Evolutionary conservation across 805 yeast genomes (phyloP).

Genomic region (Wickerhamomyces subpelliculosus): DNA sequence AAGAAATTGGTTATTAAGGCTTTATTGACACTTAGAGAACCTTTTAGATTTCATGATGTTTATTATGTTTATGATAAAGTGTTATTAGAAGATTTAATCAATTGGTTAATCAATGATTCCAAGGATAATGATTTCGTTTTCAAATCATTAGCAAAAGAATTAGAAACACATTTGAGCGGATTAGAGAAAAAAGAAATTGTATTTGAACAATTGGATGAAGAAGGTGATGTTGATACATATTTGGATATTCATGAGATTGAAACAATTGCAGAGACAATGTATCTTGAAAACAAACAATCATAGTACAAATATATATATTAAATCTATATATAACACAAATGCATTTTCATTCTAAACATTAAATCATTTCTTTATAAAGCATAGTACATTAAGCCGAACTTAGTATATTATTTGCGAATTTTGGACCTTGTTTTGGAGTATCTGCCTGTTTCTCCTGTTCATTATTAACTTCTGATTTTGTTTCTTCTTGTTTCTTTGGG

Average conservation of each 20-base stretch:
- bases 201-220: slow-evolving; percentile 45
- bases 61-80: slow-evolving; percentile 80
- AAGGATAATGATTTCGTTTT: slow-evolving; percentile 52
- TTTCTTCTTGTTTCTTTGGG: neutral
- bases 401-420: slow-evolving; percentile 19
- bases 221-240: slow-evolving; percentile 32
- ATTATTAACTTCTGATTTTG: neutral
- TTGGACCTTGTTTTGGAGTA: slow-evolving; percentile 15
- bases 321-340: neutral
- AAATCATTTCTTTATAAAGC: too few species aligned
- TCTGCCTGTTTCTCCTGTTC: neutral
- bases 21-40: slow-evolving; percentile 55
- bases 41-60: slow-evolving; percentile 76
- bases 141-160: slow-evolving; percentile 60
- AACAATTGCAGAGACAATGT: slow-evolving; percentile 46
- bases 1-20: slow-evolving; percentile 55
- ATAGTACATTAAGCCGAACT: slow-evolving; percentile 13
- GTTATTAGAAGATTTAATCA: slow-evolving; percentile 67
- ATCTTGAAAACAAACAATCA: slow-evolving; percentile 11
- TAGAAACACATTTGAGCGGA: slow-evolving; percentile 33
- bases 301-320: neutral
- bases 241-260: slow-evolving; percentile 52
- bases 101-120: slow-evolving; percentile 60
- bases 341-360: neutral
- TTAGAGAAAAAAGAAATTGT: slow-evolving; percentile 41